Percentiles rank a stretch among this genome's conserved stretches.
Conservation (phyloP, 2,329 filamentous ascomycete species). For the Hypoxylon sp. region DNA sequence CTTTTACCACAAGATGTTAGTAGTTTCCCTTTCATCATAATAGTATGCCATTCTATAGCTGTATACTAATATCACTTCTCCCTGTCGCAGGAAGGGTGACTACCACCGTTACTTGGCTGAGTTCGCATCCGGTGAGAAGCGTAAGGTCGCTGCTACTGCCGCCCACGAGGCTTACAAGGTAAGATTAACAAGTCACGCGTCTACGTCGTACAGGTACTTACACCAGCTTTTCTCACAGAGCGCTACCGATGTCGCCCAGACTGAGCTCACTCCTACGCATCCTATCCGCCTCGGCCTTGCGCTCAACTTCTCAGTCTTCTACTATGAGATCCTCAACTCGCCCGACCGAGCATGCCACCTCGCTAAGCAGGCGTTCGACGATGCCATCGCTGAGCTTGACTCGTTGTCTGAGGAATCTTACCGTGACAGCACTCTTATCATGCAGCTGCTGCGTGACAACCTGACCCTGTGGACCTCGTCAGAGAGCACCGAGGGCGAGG, state of each 20-base stretch:
- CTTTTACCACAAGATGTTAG: slow-evolving; percentile 99
- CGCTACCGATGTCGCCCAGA: slow-evolving; percentile 98
- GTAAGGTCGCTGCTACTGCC: slow-evolving; percentile 87
- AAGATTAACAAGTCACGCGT: slow-evolving; percentile 53
- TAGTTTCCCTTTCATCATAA: slow-evolving; percentile 49
- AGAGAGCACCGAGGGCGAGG: slow-evolving; percentile 84
- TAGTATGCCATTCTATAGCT: slow-evolving; percentile 18
- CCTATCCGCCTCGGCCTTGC: slow-evolving; percentile 97
- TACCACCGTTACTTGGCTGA: slow-evolving; percentile 97
- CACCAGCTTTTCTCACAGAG: slow-evolving; percentile 70
- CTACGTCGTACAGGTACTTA: slow-evolving; percentile 30
- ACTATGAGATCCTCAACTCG: slow-evolving; percentile 99
- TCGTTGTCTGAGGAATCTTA: slow-evolving; percentile 98
- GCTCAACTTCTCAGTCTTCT: slow-evolving; percentile 99
- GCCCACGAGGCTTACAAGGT: slow-evolving; percentile 99
- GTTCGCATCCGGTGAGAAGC: slow-evolving; percentile 93
- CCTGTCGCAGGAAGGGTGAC: slow-evolving; percentile 85
- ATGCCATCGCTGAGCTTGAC: slow-evolving; percentile 98
- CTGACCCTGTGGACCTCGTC: slow-evolving; percentile 98
- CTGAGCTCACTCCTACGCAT: slow-evolving; percentile 96
- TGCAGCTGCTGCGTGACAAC: slow-evolving; percentile 99
- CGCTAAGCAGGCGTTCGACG: slow-evolving; percentile 98
- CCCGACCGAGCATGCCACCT: slow-evolving; percentile 98
- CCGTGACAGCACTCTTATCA: slow-evolving; percentile 98
- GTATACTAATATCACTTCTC: slow-evolving; percentile 31